A percentile compares a stretch with the other conserved stretches of the same genome.
Conservation (phyloP, 805 yeast species). For the Ascoidea asiatica region DNA sequence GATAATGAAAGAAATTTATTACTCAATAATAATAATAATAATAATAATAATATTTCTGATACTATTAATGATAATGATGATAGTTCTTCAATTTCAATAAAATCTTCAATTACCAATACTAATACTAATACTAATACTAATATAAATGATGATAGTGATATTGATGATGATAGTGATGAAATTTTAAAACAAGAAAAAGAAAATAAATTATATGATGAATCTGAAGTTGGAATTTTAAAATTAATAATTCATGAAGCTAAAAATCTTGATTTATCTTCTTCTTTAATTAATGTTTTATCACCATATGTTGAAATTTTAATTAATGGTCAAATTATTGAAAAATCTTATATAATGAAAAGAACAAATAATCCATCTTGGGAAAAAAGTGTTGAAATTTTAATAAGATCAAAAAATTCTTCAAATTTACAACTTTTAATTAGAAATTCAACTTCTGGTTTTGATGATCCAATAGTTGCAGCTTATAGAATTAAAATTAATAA, state of each 20-base stretch:
- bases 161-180: neutral
- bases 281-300: conserved; percentile 31
- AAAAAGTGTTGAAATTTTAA: conserved; percentile 44
- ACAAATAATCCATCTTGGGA: conserved; percentile 71
- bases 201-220: conserved; percentile 19
- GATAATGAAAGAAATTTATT: neutral
- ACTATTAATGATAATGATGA: neutral
- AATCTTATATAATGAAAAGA: conserved; percentile 48
- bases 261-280: conserved; percentile 36
- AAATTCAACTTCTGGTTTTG: conserved; percentile 39
- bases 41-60: neutral
- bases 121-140: too few relatives aligned
- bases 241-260: conserved; percentile 46
- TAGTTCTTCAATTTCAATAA: too few relatives aligned
- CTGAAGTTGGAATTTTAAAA: conserved; percentile 64
- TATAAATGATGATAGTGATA: neutral
- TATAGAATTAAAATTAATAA: conserved; percentile 35
- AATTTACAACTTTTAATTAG: conserved; percentile 39
- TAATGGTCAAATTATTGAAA: conserved; percentile 40
- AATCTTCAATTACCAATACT: too few relatives aligned
- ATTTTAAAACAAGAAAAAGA: neutral
- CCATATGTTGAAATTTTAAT: conserved; percentile 59
- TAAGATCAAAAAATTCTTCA: conserved; percentile 47
- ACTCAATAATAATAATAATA: too few relatives aligned
- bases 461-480: conserved; percentile 36